Evolutionary conservation across 306 rosid species (phyloP), one percentile per base, ranked within the genome.

Genomic region (Boehmeria nivea): DNA sequence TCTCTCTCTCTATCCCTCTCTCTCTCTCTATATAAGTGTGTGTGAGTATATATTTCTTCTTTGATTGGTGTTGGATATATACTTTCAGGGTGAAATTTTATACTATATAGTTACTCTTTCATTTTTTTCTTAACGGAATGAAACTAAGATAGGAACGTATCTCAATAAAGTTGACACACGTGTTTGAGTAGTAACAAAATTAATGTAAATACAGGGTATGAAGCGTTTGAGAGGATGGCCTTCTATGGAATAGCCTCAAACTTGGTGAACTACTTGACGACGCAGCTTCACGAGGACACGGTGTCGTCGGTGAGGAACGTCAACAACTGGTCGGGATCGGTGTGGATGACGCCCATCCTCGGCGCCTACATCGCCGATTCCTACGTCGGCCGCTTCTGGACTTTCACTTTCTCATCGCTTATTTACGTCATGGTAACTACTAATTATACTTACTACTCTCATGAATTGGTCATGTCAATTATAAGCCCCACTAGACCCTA

Each of bases 141-240:
- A n/a, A n/a, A n/a, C n/a, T n/a, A n/a, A n/a, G n/a, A n/a, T n/a
- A n/a, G n/a, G n/a, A n/a, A n/a, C n/a, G n/a, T n/a, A n/a, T n/a
- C n/a, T n/a, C n/a, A n/a, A n/a, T n/a, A n/a, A n/a, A n/a, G n/a
- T n/a, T n/a, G 38, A 33, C 38, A 11, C 5, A 33, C 11, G 11
- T 33, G 38, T 33, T 33, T 33, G 38, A 33, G 7, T n/a, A n/a
- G n/a, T n/a, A n/a, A n/a, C n/a, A 31, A 31, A 31, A 6, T 31
- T 4, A 31, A 31, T 28, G 34, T 28, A 8, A 28, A 28, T 62
- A 20, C 61, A 91, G 99, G 96, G 2, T 93, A 93, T 66, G 99
- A 93, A 81, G 99, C 95, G 43, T 93, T 93, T 75, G 99, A 93
- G 68, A 87, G 99, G 75, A 93, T 93, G 99, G 95, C 99, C 20